phyloP scores from a whole-genome alignment of 257 asterid genomes.

The Solanum paucissectum region DNA sequence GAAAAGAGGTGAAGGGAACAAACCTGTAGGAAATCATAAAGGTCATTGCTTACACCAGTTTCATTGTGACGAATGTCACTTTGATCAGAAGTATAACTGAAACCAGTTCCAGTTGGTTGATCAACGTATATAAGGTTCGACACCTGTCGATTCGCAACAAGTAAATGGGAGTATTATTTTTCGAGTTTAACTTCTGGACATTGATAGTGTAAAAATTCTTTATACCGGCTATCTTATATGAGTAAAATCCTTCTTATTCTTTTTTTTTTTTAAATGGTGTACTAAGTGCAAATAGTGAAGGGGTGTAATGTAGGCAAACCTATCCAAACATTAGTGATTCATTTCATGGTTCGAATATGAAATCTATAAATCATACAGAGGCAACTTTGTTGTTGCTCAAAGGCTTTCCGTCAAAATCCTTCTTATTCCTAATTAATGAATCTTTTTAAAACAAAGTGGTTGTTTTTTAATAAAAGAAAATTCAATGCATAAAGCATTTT shows the following conservation, averaged over 20 bases:
- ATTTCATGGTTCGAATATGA: neutral
- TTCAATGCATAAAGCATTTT: neutral
- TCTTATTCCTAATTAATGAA: neutral
- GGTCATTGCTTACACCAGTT: slow-evolving; percentile 15
- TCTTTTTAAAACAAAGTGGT: neutral
- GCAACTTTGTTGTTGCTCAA: neutral
- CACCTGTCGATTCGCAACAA: slow-evolving; percentile 7
- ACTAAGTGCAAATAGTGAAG: neutral
- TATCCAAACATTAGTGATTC: neutral
- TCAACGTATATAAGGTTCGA: slow-evolving; percentile 36
- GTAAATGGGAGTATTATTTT: neutral
- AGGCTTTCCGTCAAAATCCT: neutral
- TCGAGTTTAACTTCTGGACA: neutral
- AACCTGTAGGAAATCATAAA: slow-evolving; percentile 39
- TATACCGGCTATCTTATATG: neutral
- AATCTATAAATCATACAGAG: neutral
- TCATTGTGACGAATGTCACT: slow-evolving; percentile 15
- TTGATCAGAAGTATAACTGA: slow-evolving; percentile 16
- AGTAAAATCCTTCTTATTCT: neutral
- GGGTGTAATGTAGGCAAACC: neutral
- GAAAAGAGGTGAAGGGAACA: neutral
- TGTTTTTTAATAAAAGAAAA: neutral
- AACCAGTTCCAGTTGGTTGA: slow-evolving; percentile 45
- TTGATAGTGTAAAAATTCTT: neutral
- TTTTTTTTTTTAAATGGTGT: neutral